Base-by-base conservation (phyloP, 257 asterid species). In the Penstemon barbatus region DNA sequence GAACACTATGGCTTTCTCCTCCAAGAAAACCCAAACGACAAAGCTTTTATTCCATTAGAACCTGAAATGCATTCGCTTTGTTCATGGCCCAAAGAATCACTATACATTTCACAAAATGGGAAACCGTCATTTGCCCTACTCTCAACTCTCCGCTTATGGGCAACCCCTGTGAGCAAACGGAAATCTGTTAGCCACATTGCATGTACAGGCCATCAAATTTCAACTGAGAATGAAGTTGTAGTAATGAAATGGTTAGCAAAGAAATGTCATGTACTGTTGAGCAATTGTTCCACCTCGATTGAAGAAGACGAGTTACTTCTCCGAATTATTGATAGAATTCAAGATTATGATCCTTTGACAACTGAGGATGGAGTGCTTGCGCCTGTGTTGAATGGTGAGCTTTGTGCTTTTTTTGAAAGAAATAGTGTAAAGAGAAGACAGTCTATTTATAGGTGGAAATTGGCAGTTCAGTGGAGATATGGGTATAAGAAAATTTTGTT, bases 1-100 rank as follows among this genome's bases (percentile, higher is more conserved):
- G 95, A 93, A 66, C 96, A 90, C 80, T 93, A 93, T 39, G 98
- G 98, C 15, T 93, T 93, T 78, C 78, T 93, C 67, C 86, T 93
- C 40, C 72, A 66, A 7, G 84, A 82, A 8, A 93, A 88, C 72
- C 92, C 95, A 61, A 93, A 90, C 63, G 96, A 93, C 70, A 93
- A 84, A 52, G 91, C 84, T 55, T 93, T 82, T 75, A 84, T 90
- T 57, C 76, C 92, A 46, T 71, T 90, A 70, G 95, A 88, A 70
- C 81, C 88, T 9, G 89, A 86, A 51, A 86, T 90, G 84, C 73
- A 82, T 55, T 71, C 85, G 71, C 75, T 90, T 8, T 84, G 90
- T 70, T 74, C 93, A 2, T 90, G 90, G 88, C 83, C 95, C 13
- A 82, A 70, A 63, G 97, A 93, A 40, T 81, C 83, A 55, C 75